Base-by-base conservation (phyloP, 768 basidiomycete genomes). In the Pleurotus citrinopileatus region DNA sequence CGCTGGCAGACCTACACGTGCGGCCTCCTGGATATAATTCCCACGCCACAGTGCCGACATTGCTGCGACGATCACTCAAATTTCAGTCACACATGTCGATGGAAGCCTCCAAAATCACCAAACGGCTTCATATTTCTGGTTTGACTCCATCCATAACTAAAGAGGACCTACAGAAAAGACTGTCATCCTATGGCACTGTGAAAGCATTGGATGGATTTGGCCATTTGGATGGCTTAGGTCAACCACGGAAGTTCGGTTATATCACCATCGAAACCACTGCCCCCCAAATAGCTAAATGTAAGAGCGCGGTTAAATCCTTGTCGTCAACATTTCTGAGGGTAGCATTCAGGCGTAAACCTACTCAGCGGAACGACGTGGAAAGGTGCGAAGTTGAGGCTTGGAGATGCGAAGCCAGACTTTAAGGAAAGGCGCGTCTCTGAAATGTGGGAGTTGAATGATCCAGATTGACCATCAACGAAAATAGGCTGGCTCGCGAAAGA, bases 331-430 rank as follows among this genome's bases (percentile, higher is more conserved):
- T 43, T 40, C 52, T 53, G 28, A 52, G 40, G 29, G 46, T 22
- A 50, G 48, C 17, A 45, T 26, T 4, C 40, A 91, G 89, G 89
- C 67, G 73, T 89, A 66, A 91, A 83, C 63, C 66, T 82, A 2
- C 76, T 94, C 23, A 91, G 86, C 56, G 91, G 92, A 28, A 82
- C 87, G 4, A 89, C 82, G 0, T 94, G 90, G 89, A 93, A 91
- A 70, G 92, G 92, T n/a, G 72, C 90, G 19, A 92, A 88, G 59
- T 70, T 94, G 27, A 80, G 90, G 15, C 80, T 94, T 29, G 89
- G 89, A 7, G 89, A 92, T 59, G 91, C 91, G n/a, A 87, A 83
- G 57, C 86, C 85, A 1, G 84, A 91, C 64, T 92, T 76, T 61
- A 67, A 66, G 2, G 82, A 86, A 63, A 76, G 82, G 91, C 87